phyloP scores from a whole-genome alignment of 1,284 basidiomycete genomes.

The Trichosporon sp. region DNA sequence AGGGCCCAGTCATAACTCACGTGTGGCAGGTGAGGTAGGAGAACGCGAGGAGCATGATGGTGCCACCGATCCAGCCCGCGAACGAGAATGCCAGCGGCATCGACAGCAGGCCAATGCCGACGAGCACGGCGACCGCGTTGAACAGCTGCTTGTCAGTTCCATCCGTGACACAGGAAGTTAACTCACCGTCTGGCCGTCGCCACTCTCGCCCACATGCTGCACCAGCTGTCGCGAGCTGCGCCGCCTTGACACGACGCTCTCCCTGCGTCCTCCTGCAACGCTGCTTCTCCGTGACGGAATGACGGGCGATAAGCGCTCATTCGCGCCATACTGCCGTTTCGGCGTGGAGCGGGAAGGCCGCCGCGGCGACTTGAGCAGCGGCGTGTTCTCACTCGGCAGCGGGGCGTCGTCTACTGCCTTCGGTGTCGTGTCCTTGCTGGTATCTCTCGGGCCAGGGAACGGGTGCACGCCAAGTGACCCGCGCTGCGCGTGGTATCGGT shows the following conservation, averaged over 20 bases:
- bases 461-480: constrained; percentile 1
- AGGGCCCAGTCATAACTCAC: constrained; percentile 54
- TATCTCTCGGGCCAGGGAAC: background rate
- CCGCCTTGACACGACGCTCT: background rate
- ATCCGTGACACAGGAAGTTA: constrained; percentile 16
- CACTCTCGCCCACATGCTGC: constrained; percentile 55
- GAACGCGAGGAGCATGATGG: constrained; percentile 67
- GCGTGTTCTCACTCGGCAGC: constrained; percentile 5
- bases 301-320: constrained; percentile 4
- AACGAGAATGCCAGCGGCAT: constrained; percentile 82
- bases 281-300: background rate
- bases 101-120: constrained; percentile 84
- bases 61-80: constrained; percentile 77
- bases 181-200: constrained; percentile 75
- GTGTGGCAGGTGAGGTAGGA: constrained; percentile 79
- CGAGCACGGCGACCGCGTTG: constrained; percentile 77
- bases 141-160: constrained; percentile 60
- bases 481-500: background rate
- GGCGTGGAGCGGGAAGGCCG: background rate
- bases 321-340: background rate
- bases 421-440: background rate
- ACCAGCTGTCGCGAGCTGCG: constrained; percentile 1
- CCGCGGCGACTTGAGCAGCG: constrained; percentile 2
- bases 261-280: background rate
- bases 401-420: background rate